A percentile compares a stretch with the other conserved stretches of the same genome.
phyloP scores from a whole-genome alignment of 257 asterid species.

The Apocynum venetum region DNA sequence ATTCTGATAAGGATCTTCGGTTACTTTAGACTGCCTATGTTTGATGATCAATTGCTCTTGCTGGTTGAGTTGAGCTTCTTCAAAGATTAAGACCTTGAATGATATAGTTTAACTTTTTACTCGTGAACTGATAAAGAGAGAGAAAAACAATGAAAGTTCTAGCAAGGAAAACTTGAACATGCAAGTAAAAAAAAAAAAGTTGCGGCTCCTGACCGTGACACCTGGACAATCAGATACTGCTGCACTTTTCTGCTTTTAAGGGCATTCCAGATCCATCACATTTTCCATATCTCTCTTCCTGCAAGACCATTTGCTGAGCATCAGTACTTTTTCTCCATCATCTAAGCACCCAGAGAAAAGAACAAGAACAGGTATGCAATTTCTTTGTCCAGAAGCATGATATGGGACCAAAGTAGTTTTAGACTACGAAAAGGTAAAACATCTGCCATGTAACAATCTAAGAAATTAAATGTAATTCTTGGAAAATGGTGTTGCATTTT shows the following conservation, averaged over 20 bases:
- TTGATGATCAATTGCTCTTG: not conserved
- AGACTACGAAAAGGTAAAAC: constrained; percentile 2
- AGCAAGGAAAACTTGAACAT: constrained; percentile 13
- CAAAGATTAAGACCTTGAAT: not conserved
- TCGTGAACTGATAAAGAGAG: constrained; percentile 1
- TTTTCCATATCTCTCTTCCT: constrained; percentile 16
- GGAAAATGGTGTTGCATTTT: not conserved
- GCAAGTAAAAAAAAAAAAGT: constrained; percentile 1
- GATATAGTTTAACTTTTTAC: not conserved
- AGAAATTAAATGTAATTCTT: constrained; percentile 2
- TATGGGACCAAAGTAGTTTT: not conserved
- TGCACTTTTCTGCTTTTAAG: constrained; percentile 9
- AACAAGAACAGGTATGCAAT: not conserved
- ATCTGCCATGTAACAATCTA: not conserved
- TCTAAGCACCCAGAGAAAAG: constrained; percentile 4
- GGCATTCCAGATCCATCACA: constrained; percentile 9
- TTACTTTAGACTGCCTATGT: not conserved
- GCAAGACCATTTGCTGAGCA: constrained; percentile 8
- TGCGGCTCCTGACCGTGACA: constrained; percentile 5
- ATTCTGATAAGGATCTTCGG: not conserved
- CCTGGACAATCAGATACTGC: constrained; percentile 1
- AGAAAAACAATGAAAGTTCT: not conserved
- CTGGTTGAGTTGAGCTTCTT: not conserved
- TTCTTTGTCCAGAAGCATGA: constrained; percentile 9
- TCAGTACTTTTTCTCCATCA: constrained; percentile 1